A percentile compares a stretch with the other conserved stretches of the same genome.
Evolutionary conservation across 2,329 filamentous ascomycete species (phyloP).

Genomic region (Ophiocordyceps camponoti-leonardi): DNA sequence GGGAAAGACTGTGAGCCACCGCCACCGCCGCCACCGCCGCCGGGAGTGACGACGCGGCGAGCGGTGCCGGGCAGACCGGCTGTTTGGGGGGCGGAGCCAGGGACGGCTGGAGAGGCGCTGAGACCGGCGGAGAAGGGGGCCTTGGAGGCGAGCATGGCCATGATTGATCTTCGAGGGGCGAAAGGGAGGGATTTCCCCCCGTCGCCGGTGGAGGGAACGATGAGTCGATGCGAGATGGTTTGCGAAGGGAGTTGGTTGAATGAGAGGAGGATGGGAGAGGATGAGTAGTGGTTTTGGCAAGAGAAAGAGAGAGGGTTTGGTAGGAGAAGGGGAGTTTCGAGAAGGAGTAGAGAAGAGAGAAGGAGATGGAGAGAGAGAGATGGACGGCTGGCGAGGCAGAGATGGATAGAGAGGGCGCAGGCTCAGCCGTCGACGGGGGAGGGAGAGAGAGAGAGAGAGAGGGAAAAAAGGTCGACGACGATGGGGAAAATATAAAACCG

Average conservation of each 20-base stretch:
- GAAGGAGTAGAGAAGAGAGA: background rate
- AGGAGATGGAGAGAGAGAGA: no score
- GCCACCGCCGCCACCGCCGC: slow-evolving; percentile 28
- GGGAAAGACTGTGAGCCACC: slow-evolving; percentile 41
- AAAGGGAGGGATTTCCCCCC: background rate
- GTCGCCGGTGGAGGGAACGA: background rate
- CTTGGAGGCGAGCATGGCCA: slow-evolving; percentile 70
- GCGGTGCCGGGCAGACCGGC: slow-evolving; percentile 22
- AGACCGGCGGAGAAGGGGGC: slow-evolving; percentile 43
- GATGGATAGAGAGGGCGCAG: no score
- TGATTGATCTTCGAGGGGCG: slow-evolving; percentile 1
- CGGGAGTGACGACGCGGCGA: slow-evolving; percentile 25
- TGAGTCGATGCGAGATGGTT: background rate
- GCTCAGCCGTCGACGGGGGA: no score
- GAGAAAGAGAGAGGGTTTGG: no score
- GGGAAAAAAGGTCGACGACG: no score
- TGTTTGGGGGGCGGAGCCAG: slow-evolving; percentile 23
- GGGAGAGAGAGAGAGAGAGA: no score
- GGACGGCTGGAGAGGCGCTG: slow-evolving; percentile 26
- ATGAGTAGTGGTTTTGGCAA: no score
- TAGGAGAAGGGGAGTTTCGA: no score
- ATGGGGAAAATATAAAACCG: background rate
- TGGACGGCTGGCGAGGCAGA: no score
- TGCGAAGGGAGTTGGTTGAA: no score
- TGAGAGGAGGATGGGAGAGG: no score